Evolutionary conservation across 2,329 filamentous ascomycete genomes (phyloP), one percentile per base, ranked within the genome.

Genomic region (Orbilia ellipsospora): DNA sequence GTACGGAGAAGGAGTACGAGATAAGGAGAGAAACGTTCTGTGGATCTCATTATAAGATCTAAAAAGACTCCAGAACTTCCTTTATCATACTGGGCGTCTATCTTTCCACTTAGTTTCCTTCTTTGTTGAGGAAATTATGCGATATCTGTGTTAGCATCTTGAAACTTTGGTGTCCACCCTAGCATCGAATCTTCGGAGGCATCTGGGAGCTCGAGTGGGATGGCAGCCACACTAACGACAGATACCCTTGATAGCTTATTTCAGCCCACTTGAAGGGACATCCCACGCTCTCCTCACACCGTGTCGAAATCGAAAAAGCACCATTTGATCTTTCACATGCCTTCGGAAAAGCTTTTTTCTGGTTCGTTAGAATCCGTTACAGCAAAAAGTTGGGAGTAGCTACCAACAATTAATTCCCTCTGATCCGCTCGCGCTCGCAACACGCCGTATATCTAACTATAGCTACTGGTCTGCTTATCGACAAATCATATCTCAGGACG

Each of bases 121-220:
- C 68, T 73, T 31, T 6, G 66, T 73, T 42, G 31, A 73, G 68
- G 44, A 73, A 61, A 55, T 66, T 73, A 73, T 73, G 68, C 62
- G 69, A 73, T 73, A 73, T 73, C 69, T 66, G 36, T 36, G 16
- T 55, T n/a, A 28, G 61, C 61, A 65, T 28, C 45, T 61, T 61
- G 62, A 66, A 64, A 65, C 68, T 18, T 64, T 8, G 42, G 56
- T 59, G 67, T 57, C 56, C 61, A 65, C 62, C 13, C 52, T 55
- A 26, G 26, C 54, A 48, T 40, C 31, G 31, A 10, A 6, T 36
- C 48, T 44, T 45, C 40, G 16, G 23, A 51, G 23, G 31, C 52
- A 40, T 52, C 59, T 16, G 42, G 60, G 56, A 54, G 51, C 44
- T 55, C 51, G 51, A 50, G 68, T 66, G 61, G 61, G 61, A 73